Evolutionary conservation across 495 filamentous ascomycete genomes (phyloP), one percentile per base, ranked within the genome.

Genomic region (Penicillium herquei): DNA sequence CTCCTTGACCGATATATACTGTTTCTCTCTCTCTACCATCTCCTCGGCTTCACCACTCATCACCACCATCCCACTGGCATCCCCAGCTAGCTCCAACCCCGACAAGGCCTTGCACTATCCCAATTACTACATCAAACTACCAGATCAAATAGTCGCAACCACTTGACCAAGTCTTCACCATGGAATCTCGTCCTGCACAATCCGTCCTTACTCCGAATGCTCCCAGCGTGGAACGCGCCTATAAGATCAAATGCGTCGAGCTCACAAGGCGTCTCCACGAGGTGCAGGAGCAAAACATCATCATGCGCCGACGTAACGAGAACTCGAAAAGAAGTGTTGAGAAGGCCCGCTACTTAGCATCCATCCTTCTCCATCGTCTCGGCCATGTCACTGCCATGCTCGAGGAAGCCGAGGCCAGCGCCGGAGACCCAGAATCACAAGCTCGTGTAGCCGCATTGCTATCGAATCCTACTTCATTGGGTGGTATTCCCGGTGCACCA

Each of bases 201-300:
- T 60, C 70, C 43, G 14, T 52, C 26, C 61, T 68, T 8, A 61
- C 71, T 21, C 56, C 69, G 33, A 78, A 78, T 59, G 91, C 94
- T 12, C 92, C 94, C 16, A 96, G 92, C 31, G 91, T 98, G 42
- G 95, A 99, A 73, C 86, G 90, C 64, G 92, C 93, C 51, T 99
- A 99, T 75, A 91, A 93, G 62, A 84, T 87, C 63, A 99, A 99
- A 83, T 98, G 95, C 70, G 92, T 96, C 74, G 87, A 94, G 59
- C 84, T 99, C 16, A 95, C 94, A 72, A 86, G 87, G 59, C 90
- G 95, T 39, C 87, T 96, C 51, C 85, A 80, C 55, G 93, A 98
- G 66, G 87, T 98, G 63, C 91, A 98, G 64, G 86, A 88, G 32
- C 86, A 88, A 59, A 96, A 96, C 64, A 91, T 96, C 52, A 77